Evolutionary conservation across 148 eudicot genomes (phyloP), one percentile per base, ranked within the genome.

Genomic region (Arbutus unedo): DNA sequence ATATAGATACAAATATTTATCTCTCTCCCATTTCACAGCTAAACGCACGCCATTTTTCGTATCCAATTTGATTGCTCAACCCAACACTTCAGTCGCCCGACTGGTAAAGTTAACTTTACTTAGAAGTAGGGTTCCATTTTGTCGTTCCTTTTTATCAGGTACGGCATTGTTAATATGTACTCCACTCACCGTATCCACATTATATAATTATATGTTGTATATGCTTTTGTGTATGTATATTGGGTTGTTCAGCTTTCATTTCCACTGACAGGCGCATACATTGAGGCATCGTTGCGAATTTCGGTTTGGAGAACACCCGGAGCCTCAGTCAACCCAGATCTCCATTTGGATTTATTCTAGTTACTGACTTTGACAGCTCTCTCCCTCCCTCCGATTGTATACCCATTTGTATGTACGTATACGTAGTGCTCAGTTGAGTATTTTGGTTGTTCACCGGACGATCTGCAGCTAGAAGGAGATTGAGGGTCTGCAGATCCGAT

Each of bases 401-500:
- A 11, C 25, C 10, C 10, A 8, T 77, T 31, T 31, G 21, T 10
- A 18, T 23, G 15, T 11, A 19, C 16, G 8, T 14, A 76, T 55
- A 5, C 6, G 47, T 76, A 45, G 79, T 21, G 23, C 15, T 57
- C 80, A 38, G 21, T 64, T 66, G 74, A 31, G 82, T 64, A 74
- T 74, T 74, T 66, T 25, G 45, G 14, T 49, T 15, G 76, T 70
- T 25, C 62, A 25, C 48, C 16, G 75, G 82, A 68, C 15, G 77
- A 54, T 56, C 83, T 73, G 25, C 70, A 56, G 70, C 83, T 81
- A 14, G 15, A 81, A 57, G n/a, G 55, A 73, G 67, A 21, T 38
- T 25, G 15, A 43, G 19, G 45, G 9, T 83, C 57, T 78, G 82
- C 82, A 83, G 85, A 83, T 83, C 84, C 67, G 54, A 78, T 83